Conservation (phyloP, 2,329 filamentous ascomycete species). For the Aspergillus brunneoviolaceus region DNA sequence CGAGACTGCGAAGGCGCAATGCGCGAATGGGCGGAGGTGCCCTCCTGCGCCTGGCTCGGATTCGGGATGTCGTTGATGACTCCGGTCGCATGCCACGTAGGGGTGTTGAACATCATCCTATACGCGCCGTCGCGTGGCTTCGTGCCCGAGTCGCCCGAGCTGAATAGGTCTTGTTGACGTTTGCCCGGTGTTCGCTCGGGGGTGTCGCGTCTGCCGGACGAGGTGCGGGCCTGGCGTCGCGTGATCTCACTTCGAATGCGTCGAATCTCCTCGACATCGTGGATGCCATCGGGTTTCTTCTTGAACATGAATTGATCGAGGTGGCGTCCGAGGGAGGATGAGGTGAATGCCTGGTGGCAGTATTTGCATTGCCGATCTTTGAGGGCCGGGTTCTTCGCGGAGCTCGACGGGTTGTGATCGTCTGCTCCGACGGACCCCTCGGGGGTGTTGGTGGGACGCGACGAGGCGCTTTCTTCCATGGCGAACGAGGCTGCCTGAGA, state of each 20-base stretch:
- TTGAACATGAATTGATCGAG: slow-evolving; percentile 92
- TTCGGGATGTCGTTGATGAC: slow-evolving; percentile 72
- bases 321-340: slow-evolving; percentile 87
- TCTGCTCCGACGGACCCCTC: slow-evolving; percentile 43
- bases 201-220: slow-evolving; percentile 58
- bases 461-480: slow-evolving; percentile 26
- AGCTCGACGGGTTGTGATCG: slow-evolving; percentile 29
- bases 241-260: slow-evolving; percentile 84
- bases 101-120: slow-evolving; percentile 57
- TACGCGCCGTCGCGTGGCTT: slow-evolving; percentile 39
- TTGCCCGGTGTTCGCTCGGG: slow-evolving; percentile 59
- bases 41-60: slow-evolving; percentile 46
- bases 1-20: slow-evolving; percentile 34
- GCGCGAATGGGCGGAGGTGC: slow-evolving; percentile 26
- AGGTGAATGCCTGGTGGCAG: slow-evolving; percentile 87
- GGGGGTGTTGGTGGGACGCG: slow-evolving; percentile 36
- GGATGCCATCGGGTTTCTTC: slow-evolving; percentile 89
- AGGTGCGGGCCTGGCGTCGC: slow-evolving; percentile 73
- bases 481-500: slow-evolving; percentile 18
- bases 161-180: slow-evolving; percentile 32
- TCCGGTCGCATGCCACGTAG: slow-evolving; percentile 74
- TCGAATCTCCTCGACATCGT: slow-evolving; percentile 85
- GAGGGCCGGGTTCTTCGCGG: slow-evolving; percentile 48
- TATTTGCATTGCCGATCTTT: slow-evolving; percentile 91
- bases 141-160: slow-evolving; percentile 35